Evolutionary conservation across 352 stramenopile genomes (phyloP), one percentile per base, ranked within the genome.

Genomic region (Phytophthora pinifolia): DNA sequence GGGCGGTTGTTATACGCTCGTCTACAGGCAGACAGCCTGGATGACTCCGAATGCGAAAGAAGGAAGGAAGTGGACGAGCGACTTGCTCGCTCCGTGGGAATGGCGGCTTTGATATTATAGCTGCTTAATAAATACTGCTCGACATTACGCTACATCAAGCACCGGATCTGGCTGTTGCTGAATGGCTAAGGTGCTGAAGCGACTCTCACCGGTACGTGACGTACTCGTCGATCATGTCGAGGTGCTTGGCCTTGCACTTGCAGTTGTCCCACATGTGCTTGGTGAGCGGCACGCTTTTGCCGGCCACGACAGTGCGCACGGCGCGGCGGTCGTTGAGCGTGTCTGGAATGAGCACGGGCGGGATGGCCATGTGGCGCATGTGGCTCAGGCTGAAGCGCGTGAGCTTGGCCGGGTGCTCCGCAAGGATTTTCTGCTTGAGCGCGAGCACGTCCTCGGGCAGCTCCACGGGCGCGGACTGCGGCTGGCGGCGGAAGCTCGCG

Each of bases 171-270:
- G 20, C 20, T 25, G 20, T 25, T 25, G 20, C 20, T 25, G 20
- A 25, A 25, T 25, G 20, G 20, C 20, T 25, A 3, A 25, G 20
- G 20, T 25, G 25, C 17, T 14, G 33, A 46, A 12, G 12, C 3
- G 5, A 15, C 9, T 55, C 22, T 72, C 50, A 72, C 44, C 64
- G 59, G 54, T 84, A 84, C 14, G 48, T 54, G 46, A 79, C 55
- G 43, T 74, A 59, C 55, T 84, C 74, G 53, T 79, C 48, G 53
- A 84, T 80, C 53, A 70, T 60, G 63, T 84, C 68, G 18, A 83
- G 62, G 39, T 61, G 65, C 48, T 67, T 70, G 20, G 50, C 35
- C 22, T 68, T 69, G 45, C 49, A 64, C 67, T 80, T 80, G 55
- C 56, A 62, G 36, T 72, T 75, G 22, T 44, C 46, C 70, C 71